Percentiles rank a stretch among this genome's conserved stretches.
Conservation (phyloP, 805 yeast genomes). For the Zygosaccharomyces pseudorouxii region DNA sequence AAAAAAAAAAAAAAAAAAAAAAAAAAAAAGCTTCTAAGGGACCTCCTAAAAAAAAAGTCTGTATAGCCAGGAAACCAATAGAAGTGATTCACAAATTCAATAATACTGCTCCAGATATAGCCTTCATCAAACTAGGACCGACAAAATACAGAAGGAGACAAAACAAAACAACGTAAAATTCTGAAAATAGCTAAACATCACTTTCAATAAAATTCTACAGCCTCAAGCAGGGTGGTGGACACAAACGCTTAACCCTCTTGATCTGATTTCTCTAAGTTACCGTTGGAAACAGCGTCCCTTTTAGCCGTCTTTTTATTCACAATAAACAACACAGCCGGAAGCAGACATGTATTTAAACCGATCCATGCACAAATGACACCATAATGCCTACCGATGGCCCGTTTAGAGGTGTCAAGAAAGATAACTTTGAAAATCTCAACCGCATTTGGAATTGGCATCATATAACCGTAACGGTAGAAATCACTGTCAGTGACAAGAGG, state of each 20-base stretch:
- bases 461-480: conserved; percentile 63
- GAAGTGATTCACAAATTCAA: background rate
- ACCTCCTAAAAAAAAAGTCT: background rate
- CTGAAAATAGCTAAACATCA: too few relatives aligned
- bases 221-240: too few relatives aligned
- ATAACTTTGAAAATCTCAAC: conserved; percentile 57
- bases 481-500: conserved; percentile 55
- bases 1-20: too few relatives aligned
- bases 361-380: conserved; percentile 62
- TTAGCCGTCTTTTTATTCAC: conserved; percentile 40
- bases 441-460: conserved; percentile 64
- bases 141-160: too few relatives aligned
- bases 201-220: too few relatives aligned
- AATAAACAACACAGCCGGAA: conserved; percentile 44
- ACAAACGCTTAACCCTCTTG: background rate
- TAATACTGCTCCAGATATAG: background rate
- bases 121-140: too few relatives aligned
- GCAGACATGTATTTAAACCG: conserved; percentile 42
- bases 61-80: background rate
- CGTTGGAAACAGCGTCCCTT: conserved; percentile 14
- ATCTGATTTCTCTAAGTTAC: background rate
- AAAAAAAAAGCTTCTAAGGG: background rate
- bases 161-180: background rate
- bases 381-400: conserved; percentile 53
- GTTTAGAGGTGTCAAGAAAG: conserved; percentile 52